Evolutionary conservation across 2,329 filamentous ascomycete genomes (phyloP).

Genomic region (Colletotrichum chlorophyti): DNA sequence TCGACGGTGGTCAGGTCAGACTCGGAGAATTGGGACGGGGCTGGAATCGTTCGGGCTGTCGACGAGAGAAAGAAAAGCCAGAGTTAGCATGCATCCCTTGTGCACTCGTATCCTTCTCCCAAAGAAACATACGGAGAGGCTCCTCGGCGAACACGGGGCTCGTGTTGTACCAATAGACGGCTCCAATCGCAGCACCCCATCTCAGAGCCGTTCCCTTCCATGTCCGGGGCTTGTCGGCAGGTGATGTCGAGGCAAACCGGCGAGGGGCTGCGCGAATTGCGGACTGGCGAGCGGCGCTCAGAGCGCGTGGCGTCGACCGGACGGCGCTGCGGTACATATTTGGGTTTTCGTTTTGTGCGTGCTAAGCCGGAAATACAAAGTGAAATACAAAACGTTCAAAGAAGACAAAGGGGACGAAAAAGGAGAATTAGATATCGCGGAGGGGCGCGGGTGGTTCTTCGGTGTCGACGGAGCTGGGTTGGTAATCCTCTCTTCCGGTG

Average conservation of each 20-base stretch:
- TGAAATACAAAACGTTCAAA: slow-evolving; percentile 3
- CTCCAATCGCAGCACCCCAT: slow-evolving; percentile 77
- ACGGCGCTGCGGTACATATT: slow-evolving; percentile 60
- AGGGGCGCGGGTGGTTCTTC: slow-evolving; percentile 3
- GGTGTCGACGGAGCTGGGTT: slow-evolving; percentile 13
- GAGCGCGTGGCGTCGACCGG: slow-evolving; percentile 54
- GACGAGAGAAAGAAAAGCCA: too few species aligned
- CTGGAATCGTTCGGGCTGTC: slow-evolving; percentile 42
- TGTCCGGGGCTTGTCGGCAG: slow-evolving; percentile 73
- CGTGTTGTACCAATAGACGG: slow-evolving; percentile 94
- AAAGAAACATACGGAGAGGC: slow-evolving; percentile 66
- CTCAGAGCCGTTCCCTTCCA: slow-evolving; percentile 81
- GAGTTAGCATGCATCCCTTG: slow-evolving; percentile 16
- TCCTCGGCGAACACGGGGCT: slow-evolving; percentile 87
- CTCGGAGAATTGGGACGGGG: slow-evolving; percentile 61
- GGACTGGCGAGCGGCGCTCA: slow-evolving; percentile 48
- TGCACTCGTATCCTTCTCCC: slow-evolving; percentile 1
- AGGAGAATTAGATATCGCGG: slow-evolving; percentile 21
- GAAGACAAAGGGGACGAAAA: slow-evolving; percentile 25
- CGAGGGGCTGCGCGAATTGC: slow-evolving; percentile 48
- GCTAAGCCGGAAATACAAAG: neutral
- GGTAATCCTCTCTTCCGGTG: slow-evolving; percentile 29
- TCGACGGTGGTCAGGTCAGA: slow-evolving; percentile 70
- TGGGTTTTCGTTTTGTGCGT: neutral
- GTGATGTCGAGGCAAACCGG: slow-evolving; percentile 60